Base-by-base conservation (phyloP, 495 filamentous ascomycete species). In the Penicillium roqueforti region DNA sequence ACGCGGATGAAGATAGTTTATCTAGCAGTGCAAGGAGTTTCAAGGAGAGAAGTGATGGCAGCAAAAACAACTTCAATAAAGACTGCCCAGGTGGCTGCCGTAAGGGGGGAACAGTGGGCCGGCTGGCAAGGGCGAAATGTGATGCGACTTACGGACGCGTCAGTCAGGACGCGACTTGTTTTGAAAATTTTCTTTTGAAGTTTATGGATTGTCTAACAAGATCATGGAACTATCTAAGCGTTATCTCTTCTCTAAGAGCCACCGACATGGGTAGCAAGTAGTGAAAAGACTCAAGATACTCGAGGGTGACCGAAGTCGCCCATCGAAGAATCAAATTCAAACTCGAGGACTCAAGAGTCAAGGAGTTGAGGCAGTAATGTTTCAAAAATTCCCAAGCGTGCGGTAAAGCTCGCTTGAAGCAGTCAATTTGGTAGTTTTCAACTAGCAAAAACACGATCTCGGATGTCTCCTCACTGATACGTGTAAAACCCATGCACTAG, bases 401-500 rank as follows among this genome's bases (percentile, higher is more conserved):
- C 73, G 70, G 52, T 65, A 62, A 31, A 20, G 74, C 65, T 69
- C 73, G 69, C 59, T 51, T 61, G 67, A 60, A 77, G 74, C 57
- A 55, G 74, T 76, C 74, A 77, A 70, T 63, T 70, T 73, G 68
- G 69, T 78, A 80, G 77, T 80, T 80, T 80, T 80, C 77, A 80
- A 80, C 76, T 77, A 80, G 77, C 77, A 78, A 78, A 78, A 78
- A 79, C 74, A 76, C 74, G 72, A 63, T 75, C 76, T 80, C 77
- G 77, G 77, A 80, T 74, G 65, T 71, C 70, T 80, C 77, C 76
- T 80, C 77, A 80, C 76, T 78, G 76, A 76, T 63, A 71, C 72
- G 74, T 74, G 74, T 79, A 78, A 74, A 74, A 75, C 76, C 76
- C 75, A 63, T 78, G 76, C 76, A 79, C 76, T 63, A 75, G 74